Conservation (phyloP, 257 asterid genomes). For the Primulina tabacum region DNA sequence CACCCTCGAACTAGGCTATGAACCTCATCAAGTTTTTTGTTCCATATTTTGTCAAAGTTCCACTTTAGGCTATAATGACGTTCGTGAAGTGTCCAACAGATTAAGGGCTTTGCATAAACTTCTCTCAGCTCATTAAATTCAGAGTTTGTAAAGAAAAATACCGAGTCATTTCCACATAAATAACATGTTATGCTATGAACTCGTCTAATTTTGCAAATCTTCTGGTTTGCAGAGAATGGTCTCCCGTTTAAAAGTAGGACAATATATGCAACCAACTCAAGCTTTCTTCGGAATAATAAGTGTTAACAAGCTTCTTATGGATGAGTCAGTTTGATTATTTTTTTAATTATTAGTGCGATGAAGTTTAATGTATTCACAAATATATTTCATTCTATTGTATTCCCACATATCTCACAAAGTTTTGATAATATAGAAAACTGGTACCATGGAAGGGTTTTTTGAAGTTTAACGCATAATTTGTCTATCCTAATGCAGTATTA, state of each 20-base stretch:
- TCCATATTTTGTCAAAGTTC: background rate
- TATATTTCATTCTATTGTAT: background rate
- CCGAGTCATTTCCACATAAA: background rate
- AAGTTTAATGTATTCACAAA: background rate
- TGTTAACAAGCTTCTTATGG: background rate
- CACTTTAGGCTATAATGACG: background rate
- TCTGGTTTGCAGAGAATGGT: background rate
- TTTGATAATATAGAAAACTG: background rate
- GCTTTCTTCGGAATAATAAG: background rate
- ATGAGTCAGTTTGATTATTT: background rate
- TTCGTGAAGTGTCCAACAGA: background rate
- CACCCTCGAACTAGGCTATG: slow-evolving; percentile 6
- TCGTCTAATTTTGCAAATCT: background rate
- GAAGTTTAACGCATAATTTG: background rate
- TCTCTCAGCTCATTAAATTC: background rate
- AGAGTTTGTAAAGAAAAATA: background rate
- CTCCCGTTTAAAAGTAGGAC: background rate
- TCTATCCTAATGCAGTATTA: slow-evolving; percentile 55
- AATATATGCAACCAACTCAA: background rate
- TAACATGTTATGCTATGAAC: background rate
- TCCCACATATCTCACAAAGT: background rate
- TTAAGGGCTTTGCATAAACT: background rate
- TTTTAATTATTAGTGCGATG: background rate
- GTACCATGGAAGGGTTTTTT: background rate
- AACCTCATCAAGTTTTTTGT: background rate